Base-by-base conservation (phyloP, 257 asterid species). In the Forsythia viridissima region DNA sequence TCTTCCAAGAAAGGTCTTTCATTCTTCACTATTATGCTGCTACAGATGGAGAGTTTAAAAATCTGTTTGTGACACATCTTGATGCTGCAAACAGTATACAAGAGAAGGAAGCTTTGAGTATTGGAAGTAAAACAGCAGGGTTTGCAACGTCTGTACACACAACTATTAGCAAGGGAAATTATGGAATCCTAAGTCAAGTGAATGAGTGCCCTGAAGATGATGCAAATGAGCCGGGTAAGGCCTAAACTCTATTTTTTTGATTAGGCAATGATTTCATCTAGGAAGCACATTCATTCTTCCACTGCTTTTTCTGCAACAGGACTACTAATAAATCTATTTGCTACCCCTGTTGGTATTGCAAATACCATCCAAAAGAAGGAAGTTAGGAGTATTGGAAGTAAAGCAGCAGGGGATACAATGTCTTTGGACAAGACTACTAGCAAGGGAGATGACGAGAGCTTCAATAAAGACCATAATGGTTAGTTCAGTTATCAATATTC, bases 391-490 rank as follows among this genome's bases (percentile, higher is more conserved):
- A 16, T 3, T 57, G 71, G 68, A 48, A 38, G 40, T 72, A 43
- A 79, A 18, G 75, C 48, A 15, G 65, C 38, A 21, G 70, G 80
- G 74, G 75, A 73, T 68, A 36, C 43, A 36, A 61, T 63, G 51
- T n/a, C 72, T 4, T 4, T 52, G 59, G 43, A 36, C 57, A 24
- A 36, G 79, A 74, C 43, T 43, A 4, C 37, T 20, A 3, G 43
- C 2, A 79, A 61, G 24, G 81, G 59, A 38, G 74, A 77, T 21
- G 79, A 52, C 37, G 80, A 71, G 57, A 36, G 57, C 24, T 66
- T 40, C 77, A 36, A 61, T 66, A 37, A 51, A 20, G 70, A 43
- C 66, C 66, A 69, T 15, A 77, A 81, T 81, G 90, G 89, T 86
- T 70, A 74, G 89, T 81, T 68, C 43, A 51, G 42, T 76, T 57